Evolutionary conservation across 108 stramenopile genomes (phyloP).

Genomic region (Nitzschia sp.): DNA sequence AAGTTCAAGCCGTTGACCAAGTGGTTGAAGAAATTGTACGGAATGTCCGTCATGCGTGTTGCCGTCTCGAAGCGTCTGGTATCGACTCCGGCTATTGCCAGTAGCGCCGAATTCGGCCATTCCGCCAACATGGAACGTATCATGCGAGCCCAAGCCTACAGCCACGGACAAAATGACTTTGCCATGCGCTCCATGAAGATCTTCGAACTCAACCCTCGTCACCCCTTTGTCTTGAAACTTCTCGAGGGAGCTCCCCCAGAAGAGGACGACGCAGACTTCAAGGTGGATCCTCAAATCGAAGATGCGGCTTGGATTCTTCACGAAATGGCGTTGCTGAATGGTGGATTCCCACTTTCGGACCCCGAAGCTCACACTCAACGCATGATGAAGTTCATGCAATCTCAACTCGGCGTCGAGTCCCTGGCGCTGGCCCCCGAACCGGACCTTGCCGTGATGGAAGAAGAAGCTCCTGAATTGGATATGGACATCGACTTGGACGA

Average conservation of each 20-base stretch:
- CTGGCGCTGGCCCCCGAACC: slow-evolving; percentile 88
- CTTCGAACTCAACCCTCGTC: slow-evolving; percentile 99
- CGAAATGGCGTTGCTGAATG: slow-evolving; percentile 94
- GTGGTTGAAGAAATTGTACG: slow-evolving; percentile 92
- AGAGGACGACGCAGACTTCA: slow-evolving; percentile 64
- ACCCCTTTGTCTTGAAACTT: slow-evolving; percentile 95
- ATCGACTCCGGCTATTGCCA: slow-evolving; percentile 90
- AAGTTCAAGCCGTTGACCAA: slow-evolving; percentile 95
- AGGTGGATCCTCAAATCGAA: slow-evolving; percentile 71
- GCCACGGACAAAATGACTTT: slow-evolving; percentile 64
- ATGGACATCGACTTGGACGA: slow-evolving; percentile 15
- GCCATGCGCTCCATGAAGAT: slow-evolving; percentile 77
- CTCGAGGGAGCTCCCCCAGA: slow-evolving; percentile 67
- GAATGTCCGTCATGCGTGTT: slow-evolving; percentile 86
- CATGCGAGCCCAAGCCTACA: slow-evolving; percentile 96
- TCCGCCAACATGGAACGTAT: slow-evolving; percentile 99
- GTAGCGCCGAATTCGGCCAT: slow-evolving; percentile 90
- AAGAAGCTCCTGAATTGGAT: slow-evolving; percentile 77
- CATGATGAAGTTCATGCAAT: slow-evolving; percentile 84
- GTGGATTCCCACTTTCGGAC: slow-evolving; percentile 92
- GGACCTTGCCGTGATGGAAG: slow-evolving; percentile 91
- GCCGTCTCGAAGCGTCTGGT: slow-evolving; percentile 90
- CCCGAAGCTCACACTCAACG: slow-evolving; percentile 84
- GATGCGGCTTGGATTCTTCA: slow-evolving; percentile 95
- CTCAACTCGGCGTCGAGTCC: slow-evolving; percentile 74